Evolutionary conservation across 2,329 filamentous ascomycete species (phyloP), one percentile per base, ranked within the genome.

Genomic region (Fusarium ramigenum): DNA sequence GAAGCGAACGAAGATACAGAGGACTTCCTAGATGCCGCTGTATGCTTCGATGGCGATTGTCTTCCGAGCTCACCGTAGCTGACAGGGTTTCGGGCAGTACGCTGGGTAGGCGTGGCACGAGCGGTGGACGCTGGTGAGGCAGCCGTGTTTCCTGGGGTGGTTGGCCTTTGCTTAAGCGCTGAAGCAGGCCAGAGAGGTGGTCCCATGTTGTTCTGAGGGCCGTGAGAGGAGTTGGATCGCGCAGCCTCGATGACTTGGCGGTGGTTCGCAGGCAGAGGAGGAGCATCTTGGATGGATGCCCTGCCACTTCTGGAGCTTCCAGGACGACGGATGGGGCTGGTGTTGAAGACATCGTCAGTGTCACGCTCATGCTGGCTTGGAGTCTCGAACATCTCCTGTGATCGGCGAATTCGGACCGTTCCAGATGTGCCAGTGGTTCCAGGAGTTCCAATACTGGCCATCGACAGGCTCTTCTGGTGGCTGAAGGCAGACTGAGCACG

Each of bases 1-100:
- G 96, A 98, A 10, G 91, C 94, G 80, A 99, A 99, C 0, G 96
- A 98, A 1, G 96, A 97, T 11, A 98, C 90, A 0, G 96, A 99
- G 7, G 95, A 97, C 73, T 93, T 91, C 47, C 77, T 81, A 76
- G 68, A 83, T 36, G 74, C 69, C 5, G 69, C 67, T 6, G 76
- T 77, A 14, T 83, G 74, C 67, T 83, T 83, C 5, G 84, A 83
- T 4, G 87, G 85, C 9, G 88, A 88, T 18, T 90, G 83, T 56
- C 86, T 68, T 66, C 88, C 85, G 7, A 80, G 80, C 30, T 82
- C 81, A 28, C 85, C 88, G 37, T 87, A 86, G 57, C 85, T 82
- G 54, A 86, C 83, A 71, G 84, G 83, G 56, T 83, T 82, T 65
- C 87, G 85, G 61, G 79, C 79, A 50, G 84, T 82, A 42, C 86